These are phyloP conservation scores for Penicillium sp. DNA, from an alignment of 2,329 filamentous ascomycete species.

Conservation along the genomic window DNA sequence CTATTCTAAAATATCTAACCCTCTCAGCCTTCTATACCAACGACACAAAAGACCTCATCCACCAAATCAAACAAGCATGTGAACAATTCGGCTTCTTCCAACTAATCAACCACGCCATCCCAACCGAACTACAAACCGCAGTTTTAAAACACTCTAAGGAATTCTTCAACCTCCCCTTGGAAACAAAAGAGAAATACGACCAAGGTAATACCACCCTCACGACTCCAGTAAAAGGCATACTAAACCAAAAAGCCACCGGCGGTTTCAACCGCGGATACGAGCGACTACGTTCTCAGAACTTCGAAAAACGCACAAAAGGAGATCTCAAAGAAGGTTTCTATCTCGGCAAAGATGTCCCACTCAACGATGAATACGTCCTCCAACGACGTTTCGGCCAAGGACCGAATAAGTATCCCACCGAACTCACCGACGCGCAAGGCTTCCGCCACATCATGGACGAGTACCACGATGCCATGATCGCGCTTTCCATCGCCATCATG, in stretches of 20 bases:
- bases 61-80: conserved; percentile 45
- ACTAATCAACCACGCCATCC: conserved; percentile 50
- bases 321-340: conserved; percentile 34
- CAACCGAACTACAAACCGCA: conserved; percentile 39
- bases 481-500: conserved; percentile 21
- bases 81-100: conserved; percentile 55
- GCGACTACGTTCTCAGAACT: conserved; percentile 24
- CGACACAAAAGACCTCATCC: conserved; percentile 17
- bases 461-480: conserved; percentile 18
- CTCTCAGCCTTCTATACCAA: background rate
- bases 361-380: conserved; percentile 15
- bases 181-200: conserved; percentile 24
- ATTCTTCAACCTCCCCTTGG: conserved; percentile 48
- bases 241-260: conserved; percentile 4
- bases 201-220: conserved; percentile 12
- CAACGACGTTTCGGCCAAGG: conserved; percentile 21
- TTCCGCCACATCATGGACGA: conserved; percentile 14
- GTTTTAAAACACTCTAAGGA: conserved; percentile 44
- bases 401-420: conserved; percentile 19
- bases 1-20: background rate
- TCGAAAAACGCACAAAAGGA: conserved; percentile 23
- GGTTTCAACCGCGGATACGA: conserved; percentile 27
- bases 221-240: background rate
- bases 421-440: conserved; percentile 7
- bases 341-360: conserved; percentile 21